Evolutionary conservation across 768 basidiomycete species (phyloP), one percentile per base, ranked within the genome.

Genomic region (Suillus lakei): DNA sequence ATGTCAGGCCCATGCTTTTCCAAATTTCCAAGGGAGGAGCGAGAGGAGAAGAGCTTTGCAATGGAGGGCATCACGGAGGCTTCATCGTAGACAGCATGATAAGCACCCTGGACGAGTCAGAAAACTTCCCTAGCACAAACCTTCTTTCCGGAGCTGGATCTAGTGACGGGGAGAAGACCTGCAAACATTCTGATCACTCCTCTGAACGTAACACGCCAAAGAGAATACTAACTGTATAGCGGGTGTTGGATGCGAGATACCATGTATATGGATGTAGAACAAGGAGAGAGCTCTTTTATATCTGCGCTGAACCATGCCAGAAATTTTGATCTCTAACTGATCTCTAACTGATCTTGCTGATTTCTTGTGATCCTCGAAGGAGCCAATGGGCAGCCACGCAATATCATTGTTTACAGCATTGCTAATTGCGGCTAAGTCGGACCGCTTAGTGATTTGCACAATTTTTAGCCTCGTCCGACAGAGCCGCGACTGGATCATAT

Each of bases 61-160:
- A 54, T 5, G 21, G 21, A 54, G 32, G 32, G 53, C 32, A 54
- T 54, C 53, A 54, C 53, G 53, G 53, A n/a, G 53, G 53, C 53
- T 54, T 54, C 53, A 54, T 34, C 12, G 12, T 54, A 54, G 53
- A 54, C 53, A 54, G 5, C 0, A 30, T 18, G 18, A n/a, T 54
- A 18, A 54, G 32, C 21, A 54, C 21, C 18, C 10, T 32, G 53
- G 1, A 54, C 32, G 30, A n/a, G 30, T 34, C 32, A 34, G 21
- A 32, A 32, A n/a, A 13, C 13, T 3, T 32, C 6, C 5, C 21
- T n/a, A 2, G 21, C 10, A 54, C 53, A 54, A 32, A 54, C 53
- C 53, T 54, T 54, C 53, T 54, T 54, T n/a, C 30, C 21, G 53
- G 30, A 54, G 12, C 53, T 54, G 30, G 32, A 34, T 3, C 32